A percentile compares a stretch with the other conserved stretches of the same genome.
Evolutionary conservation across 164 flowering plant genomes (phyloP).

Genomic region (Vitis amurensis): DNA sequence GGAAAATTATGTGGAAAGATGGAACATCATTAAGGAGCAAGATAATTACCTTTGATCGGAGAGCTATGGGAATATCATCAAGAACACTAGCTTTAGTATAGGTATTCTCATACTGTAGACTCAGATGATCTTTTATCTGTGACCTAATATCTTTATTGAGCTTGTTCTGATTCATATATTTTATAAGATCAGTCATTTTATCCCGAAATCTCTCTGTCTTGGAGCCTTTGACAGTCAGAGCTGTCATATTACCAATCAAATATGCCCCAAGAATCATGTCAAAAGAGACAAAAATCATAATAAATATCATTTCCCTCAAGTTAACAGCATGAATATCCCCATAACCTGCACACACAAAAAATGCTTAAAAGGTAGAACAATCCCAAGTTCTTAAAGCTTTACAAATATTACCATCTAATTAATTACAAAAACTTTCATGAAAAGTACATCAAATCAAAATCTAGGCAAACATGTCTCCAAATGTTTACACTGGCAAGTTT

Average conservation of each 20-base stretch:
- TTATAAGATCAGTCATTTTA: slow-evolving; percentile 60
- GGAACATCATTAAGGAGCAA: too few relatives aligned
- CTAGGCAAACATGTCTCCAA: too few relatives aligned
- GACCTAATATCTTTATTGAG: slow-evolving; percentile 50
- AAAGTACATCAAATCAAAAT: too few relatives aligned
- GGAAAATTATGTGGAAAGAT: too few relatives aligned
- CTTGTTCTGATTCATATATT: slow-evolving; percentile 55
- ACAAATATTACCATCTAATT: too few relatives aligned
- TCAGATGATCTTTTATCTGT: slow-evolving; percentile 52
- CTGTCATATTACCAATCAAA: slow-evolving; percentile 71
- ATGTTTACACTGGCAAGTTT: too few relatives aligned
- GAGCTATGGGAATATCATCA: slow-evolving; percentile 54
- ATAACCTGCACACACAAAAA: slow-evolving; percentile 42
- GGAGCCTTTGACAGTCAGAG: slow-evolving; percentile 69
- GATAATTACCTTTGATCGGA: slow-evolving; percentile 57
- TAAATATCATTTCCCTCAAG: slow-evolving; percentile 62
- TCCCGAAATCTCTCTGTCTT: slow-evolving; percentile 65
- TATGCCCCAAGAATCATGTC: slow-evolving; percentile 75
- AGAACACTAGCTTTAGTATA: slow-evolving; percentile 52
- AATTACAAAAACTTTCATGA: too few relatives aligned
- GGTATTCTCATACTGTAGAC: slow-evolving; percentile 55
- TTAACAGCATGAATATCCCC: slow-evolving; percentile 77
- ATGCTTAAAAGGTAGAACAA: too few relatives aligned
- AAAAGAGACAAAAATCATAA: slow-evolving; percentile 64
- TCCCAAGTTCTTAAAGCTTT: too few relatives aligned